Conservation (phyloP, 345 rosid species). For the Hirschfeldia incana region DNA sequence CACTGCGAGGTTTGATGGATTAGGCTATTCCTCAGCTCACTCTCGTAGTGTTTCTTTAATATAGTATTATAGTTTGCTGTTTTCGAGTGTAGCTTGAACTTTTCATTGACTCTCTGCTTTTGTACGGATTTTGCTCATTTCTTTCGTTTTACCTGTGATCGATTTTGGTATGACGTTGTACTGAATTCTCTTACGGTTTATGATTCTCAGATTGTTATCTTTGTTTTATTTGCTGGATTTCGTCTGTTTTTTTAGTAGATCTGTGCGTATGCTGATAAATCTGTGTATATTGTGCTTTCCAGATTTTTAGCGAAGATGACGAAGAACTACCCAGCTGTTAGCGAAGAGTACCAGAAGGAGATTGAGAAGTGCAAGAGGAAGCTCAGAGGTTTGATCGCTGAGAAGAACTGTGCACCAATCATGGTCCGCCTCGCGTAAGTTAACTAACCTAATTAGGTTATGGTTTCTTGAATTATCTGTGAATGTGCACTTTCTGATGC, state of each 20-base stretch:
- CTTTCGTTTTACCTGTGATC: not conserved
- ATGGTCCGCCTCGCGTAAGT: constrained; percentile 92
- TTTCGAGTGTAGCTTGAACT: not conserved
- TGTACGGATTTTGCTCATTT: no score
- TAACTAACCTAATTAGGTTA: not conserved
- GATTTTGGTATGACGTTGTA: not conserved
- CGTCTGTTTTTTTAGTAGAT: not conserved
- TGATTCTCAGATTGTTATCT: constrained; percentile 2
- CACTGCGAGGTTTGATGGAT: no score
- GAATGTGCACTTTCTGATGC: not conserved
- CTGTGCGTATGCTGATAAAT: not conserved
- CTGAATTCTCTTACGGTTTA: not conserved
- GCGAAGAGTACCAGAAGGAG: constrained; percentile 76
- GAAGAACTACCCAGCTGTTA: constrained; percentile 81
- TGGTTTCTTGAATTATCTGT: no score
- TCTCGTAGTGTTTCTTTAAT: not conserved
- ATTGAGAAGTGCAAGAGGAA: constrained; percentile 79
- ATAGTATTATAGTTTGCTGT: not conserved
- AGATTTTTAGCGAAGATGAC: constrained; percentile 49
- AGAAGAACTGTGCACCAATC: constrained; percentile 90
- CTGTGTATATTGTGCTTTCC: not conserved
- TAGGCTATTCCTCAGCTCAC: no score
- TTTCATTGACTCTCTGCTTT: not conserved
- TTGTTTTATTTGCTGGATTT: not conserved
- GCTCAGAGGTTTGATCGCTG: constrained; percentile 85